Evolutionary conservation across 1,284 basidiomycete species (phyloP).

Genomic region (Ustilago tritici): DNA sequence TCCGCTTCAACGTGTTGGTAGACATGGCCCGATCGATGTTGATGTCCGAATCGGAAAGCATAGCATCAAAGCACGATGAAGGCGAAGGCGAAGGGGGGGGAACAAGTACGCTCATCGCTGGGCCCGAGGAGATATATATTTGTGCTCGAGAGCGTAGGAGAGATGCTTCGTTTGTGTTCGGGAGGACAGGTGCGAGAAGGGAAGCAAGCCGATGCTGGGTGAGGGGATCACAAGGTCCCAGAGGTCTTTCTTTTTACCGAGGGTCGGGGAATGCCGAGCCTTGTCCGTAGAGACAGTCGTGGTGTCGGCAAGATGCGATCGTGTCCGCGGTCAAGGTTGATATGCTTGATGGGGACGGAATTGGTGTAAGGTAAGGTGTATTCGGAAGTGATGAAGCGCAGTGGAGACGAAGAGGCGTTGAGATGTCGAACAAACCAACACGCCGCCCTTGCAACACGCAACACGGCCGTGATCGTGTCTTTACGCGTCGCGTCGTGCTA

Average conservation of each 20-base stretch:
- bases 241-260: too few species aligned
- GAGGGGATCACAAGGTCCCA: not conserved
- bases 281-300: not conserved
- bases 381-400: not conserved
- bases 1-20: constrained; percentile 43
- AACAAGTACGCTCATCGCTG: constrained; percentile 55
- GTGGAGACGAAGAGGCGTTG: not conserved
- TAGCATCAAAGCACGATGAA: constrained; percentile 50
- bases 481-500: constrained; percentile 39
- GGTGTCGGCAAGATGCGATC: not conserved
- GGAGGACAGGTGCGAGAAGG: not conserved
- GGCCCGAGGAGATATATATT: not conserved
- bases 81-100: constrained; percentile 52
- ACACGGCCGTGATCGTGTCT: constrained; percentile 8
- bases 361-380: not conserved
- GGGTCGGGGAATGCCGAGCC: not conserved
- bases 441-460: constrained; percentile 6
- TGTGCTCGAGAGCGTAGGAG: not conserved
- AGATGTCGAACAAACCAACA: constrained; percentile 1
- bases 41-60: constrained; percentile 52
- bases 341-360: not conserved
- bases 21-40: constrained; percentile 47
- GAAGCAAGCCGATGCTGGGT: constrained; percentile 1
- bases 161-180: not conserved
- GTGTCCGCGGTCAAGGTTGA: not conserved